phyloP scores from a whole-genome alignment of 345 rosid species.

The Physaria fendleri region DNA sequence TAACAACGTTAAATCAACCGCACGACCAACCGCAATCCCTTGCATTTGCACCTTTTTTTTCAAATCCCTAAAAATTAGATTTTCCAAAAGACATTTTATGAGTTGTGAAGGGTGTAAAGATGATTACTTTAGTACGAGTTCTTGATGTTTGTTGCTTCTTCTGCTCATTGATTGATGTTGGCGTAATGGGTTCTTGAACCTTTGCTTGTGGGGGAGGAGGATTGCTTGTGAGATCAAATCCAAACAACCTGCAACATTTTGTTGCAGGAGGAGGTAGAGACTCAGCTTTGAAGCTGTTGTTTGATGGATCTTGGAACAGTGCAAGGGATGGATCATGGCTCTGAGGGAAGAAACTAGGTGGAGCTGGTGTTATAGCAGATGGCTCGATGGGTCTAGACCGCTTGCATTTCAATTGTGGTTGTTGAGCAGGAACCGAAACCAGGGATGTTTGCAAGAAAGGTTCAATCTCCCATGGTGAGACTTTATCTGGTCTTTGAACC shows the following conservation, averaged over 20 bases:
- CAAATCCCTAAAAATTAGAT: background rate
- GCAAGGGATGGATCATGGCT: conserved; percentile 23
- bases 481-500: conserved; percentile 61
- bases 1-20: conserved; percentile 50
- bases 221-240: conserved; percentile 46
- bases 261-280: conserved; percentile 21
- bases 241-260: conserved; percentile 43
- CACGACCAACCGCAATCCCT: conserved; percentile 70
- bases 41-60: conserved; percentile 75
- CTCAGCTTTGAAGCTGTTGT: conserved; percentile 36
- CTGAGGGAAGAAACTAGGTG: conserved; percentile 25
- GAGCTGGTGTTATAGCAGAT: conserved; percentile 31
- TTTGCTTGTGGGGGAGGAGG: conserved; percentile 17
- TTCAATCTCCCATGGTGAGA: conserved; percentile 86
- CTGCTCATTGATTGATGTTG: conserved; percentile 25
- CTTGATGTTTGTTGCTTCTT: conserved; percentile 35
- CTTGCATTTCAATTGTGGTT: conserved; percentile 45
- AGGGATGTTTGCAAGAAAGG: conserved; percentile 42
- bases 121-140: conserved; percentile 25
- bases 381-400: conserved; percentile 46
- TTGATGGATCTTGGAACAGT: conserved; percentile 30
- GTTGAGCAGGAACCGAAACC: conserved; percentile 32
- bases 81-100: background rate
- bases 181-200: conserved; percentile 33
- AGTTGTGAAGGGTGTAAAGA: background rate